These are phyloP conservation scores for Cutaneotrichosporon cavernicola DNA, from an alignment of 1,284 basidiomycete genomes.

Conservation along the genomic window DNA sequence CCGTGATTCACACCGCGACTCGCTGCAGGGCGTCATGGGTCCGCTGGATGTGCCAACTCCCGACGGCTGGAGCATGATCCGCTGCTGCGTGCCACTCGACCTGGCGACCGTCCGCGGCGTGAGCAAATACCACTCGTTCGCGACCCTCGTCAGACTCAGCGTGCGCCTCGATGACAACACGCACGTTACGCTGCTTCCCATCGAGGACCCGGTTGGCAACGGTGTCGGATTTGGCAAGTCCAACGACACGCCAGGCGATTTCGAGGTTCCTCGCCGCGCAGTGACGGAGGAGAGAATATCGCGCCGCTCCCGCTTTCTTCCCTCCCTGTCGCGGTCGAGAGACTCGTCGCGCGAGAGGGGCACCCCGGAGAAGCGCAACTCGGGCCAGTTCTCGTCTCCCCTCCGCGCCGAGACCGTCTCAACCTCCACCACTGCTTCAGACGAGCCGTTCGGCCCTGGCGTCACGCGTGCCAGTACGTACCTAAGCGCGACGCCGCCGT, in stretches of 20 bases:
- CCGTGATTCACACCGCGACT: slow-evolving; percentile 21
- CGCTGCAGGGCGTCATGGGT: background rate
- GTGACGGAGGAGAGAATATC: background rate
- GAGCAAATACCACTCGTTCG: slow-evolving; percentile 51
- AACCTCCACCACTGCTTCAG: background rate
- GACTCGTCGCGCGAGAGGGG: slow-evolving; percentile 3
- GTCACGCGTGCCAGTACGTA: background rate
- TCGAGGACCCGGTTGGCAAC: slow-evolving; percentile 24
- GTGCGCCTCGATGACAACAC: slow-evolving; percentile 26
- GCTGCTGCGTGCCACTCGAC: slow-evolving; percentile 61
- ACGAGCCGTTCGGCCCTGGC: background rate
- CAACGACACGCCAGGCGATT: background rate
- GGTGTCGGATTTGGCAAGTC: slow-evolving; percentile 3
- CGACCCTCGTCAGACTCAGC: slow-evolving; percentile 45
- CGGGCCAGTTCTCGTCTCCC: background rate
- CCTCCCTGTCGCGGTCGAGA: background rate
- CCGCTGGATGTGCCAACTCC: background rate
- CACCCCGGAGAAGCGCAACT: background rate
- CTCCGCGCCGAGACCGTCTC: background rate
- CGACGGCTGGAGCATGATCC: slow-evolving; percentile 55
- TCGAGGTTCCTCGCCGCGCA: background rate
- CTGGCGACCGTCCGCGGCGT: slow-evolving; percentile 52
- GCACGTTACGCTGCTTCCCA: slow-evolving; percentile 18
- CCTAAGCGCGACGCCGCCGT: background rate
- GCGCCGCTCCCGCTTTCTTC: background rate